Evolutionary conservation across 1,139 yeast species (phyloP).

Genomic region (Komagataea norvegica): DNA sequence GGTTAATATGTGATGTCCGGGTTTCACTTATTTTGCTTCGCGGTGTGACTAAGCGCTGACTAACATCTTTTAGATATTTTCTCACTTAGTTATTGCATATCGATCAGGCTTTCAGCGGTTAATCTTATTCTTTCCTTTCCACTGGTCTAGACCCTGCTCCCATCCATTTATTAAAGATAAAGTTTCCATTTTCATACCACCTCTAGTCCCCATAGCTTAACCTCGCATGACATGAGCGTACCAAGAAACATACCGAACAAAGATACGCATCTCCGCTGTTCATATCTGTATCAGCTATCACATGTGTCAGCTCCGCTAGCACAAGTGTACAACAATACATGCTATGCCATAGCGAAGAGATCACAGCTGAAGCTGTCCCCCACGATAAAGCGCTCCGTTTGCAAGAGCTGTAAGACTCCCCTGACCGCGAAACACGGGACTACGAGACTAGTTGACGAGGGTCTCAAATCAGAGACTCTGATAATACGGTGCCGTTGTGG

Average conservation of each 20-base stretch:
- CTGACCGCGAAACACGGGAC: slow-evolving; percentile 42
- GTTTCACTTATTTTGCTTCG: no score
- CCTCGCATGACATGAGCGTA: no score
- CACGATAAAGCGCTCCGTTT: slow-evolving; percentile 51
- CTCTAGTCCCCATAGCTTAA: no score
- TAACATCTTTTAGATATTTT: no score
- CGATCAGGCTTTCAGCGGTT: no score
- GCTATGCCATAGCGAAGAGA: slow-evolving; percentile 51
- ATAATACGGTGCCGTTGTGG: slow-evolving; percentile 37
- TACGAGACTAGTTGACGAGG: slow-evolving; percentile 28
- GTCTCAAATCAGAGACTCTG: slow-evolving; percentile 29
- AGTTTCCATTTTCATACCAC: no score
- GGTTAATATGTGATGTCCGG: no score
- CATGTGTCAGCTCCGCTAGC: slow-evolving; percentile 32
- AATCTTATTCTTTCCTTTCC: no score
- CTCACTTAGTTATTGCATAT: no score
- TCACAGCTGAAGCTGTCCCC: slow-evolving; percentile 61
- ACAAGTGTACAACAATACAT: slow-evolving; percentile 43
- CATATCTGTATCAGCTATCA: slow-evolving; percentile 6
- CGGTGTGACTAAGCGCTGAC: no score
- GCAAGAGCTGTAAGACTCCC: slow-evolving; percentile 50
- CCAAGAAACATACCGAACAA: slow-evolving; percentile 3
- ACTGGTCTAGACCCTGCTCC: no score
- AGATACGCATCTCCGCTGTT: slow-evolving; percentile 5
- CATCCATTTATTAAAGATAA: no score